Evolutionary conservation across 768 basidiomycete genomes (phyloP).

Genomic region (Tulasnella sp.): DNA sequence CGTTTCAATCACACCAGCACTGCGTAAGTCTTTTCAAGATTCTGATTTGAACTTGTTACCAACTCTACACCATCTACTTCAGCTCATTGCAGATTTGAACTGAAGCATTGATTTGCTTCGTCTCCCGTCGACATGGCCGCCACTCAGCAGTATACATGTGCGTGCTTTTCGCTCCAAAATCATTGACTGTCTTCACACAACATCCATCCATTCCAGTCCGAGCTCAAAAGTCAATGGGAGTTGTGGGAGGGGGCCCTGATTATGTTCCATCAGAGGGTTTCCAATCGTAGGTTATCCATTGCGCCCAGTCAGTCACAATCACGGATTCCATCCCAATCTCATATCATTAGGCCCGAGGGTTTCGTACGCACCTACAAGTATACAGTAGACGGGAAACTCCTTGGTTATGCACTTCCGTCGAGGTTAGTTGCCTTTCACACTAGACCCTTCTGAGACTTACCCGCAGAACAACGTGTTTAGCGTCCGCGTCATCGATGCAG

Average conservation of each 20-base stretch:
- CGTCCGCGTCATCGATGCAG: conserved; percentile 64
- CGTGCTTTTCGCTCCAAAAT: conserved; percentile 26
- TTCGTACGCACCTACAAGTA: conserved; percentile 67
- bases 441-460: conserved; percentile 17
- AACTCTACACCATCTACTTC: no score
- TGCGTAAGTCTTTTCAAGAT: no score
- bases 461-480: conserved; percentile 29
- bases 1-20: no score
- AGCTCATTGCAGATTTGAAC: no score
- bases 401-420: conserved; percentile 67
- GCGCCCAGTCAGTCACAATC: neutral
- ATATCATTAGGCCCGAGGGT: conserved; percentile 53
- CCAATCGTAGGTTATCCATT: neutral
- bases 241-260: conserved; percentile 68
- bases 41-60: no score
- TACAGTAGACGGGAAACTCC: conserved; percentile 75
- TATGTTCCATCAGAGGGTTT: conserved; percentile 51
- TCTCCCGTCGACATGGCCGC: conserved; percentile 46
- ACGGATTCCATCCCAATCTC: conserved; percentile 26
- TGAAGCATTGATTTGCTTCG: conserved; percentile 24
- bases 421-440: conserved; percentile 38
- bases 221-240: conserved; percentile 84
- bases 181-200: conserved; percentile 11
- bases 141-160: conserved; percentile 74
- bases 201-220: conserved; percentile 38